Evolutionary conservation across 148 eudicot species (phyloP), one percentile per base, ranked within the genome.

Genomic region (Spergularia bocconei): DNA sequence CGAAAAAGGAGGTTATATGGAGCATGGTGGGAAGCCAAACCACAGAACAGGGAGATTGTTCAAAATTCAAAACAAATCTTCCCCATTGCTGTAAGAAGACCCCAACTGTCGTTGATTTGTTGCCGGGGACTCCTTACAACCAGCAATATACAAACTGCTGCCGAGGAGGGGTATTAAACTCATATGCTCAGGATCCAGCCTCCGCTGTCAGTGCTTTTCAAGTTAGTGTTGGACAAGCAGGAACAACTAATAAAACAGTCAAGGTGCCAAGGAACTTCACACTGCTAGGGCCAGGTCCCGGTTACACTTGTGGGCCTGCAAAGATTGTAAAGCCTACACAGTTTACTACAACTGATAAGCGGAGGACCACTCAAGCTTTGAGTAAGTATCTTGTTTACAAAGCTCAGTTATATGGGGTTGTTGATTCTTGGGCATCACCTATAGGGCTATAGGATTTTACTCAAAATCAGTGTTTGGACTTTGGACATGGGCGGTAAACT

Each of bases 1-100:
- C 93, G n/a, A 89, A 86, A 69, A 84, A 85, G 58, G 95, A 90
- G 66, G 87, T 90, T 8, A 90, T 90, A 56, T 85, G 90, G 91
- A 68, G 73, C 21, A 85, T 85, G 87, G 77, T 71, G 64, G 95
- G 95, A 62, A 82, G 70, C 48, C 88, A 90, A 79, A 76, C 91
- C 12, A 87, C 88, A 2, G 95, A 90, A n/a, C 95, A 90, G 76
- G 94, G 94, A 14, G 92, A 91, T 75, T 91, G 92, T 68, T 88
- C 92, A 2, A 87, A 71, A 62, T 87, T 81, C 65, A 87, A 82
- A 76, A 83, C 83, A 19, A 82, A 77, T 64, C 78, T 88, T 75
- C 97, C 93, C 6, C 93, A 89, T 78, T 87, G 91, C 62, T 91
- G 93, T 73, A 81, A 86, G 69, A 90, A 79, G 78, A 74, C 63